A percentile compares a stretch with the other conserved stretches of the same genome.
phyloP scores from a whole-genome alignment of 768 basidiomycete species.

The Gloeostereum incarnatum region DNA sequence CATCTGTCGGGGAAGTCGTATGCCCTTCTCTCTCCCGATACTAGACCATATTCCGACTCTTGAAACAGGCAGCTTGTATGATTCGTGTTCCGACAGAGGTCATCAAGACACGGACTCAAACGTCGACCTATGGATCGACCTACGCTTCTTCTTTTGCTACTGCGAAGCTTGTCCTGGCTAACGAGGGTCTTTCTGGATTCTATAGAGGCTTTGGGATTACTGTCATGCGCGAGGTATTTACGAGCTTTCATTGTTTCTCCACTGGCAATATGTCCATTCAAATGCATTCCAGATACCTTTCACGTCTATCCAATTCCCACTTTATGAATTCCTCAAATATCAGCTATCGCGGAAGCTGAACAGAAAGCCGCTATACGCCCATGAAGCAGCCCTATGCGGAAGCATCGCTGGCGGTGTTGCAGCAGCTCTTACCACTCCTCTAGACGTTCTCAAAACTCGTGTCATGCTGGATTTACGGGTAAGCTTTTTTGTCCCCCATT shows the following conservation, averaged over 20 bases:
- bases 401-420: constrained; percentile 87
- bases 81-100: constrained; percentile 95
- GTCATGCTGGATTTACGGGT: constrained; percentile 93
- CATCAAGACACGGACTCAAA: constrained; percentile 89
- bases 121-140: constrained; percentile 56
- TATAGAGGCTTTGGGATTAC: constrained; percentile 85
- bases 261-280: neutral
- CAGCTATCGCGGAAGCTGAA: constrained; percentile 45
- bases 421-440: constrained; percentile 84
- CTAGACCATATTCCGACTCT: constrained; percentile 9
- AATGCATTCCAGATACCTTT: constrained; percentile 71
- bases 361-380: constrained; percentile 50
- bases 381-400: constrained; percentile 83
- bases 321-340: constrained; percentile 84
- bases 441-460: constrained; percentile 95
- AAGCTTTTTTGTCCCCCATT: constrained; percentile 11
- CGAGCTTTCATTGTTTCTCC: constrained; percentile 18
- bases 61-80: constrained; percentile 81
- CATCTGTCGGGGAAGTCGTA: constrained; percentile 26
- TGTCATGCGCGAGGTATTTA: constrained; percentile 51
- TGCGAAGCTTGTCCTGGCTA: constrained; percentile 42
- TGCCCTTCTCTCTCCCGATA: constrained; percentile 16
- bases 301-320: constrained; percentile 90
- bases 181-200: constrained; percentile 69
- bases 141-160: constrained; percentile 53